Evolutionary conservation across 768 basidiomycete genomes (phyloP).

Genomic region (Candolleomyces efflorescens): DNA sequence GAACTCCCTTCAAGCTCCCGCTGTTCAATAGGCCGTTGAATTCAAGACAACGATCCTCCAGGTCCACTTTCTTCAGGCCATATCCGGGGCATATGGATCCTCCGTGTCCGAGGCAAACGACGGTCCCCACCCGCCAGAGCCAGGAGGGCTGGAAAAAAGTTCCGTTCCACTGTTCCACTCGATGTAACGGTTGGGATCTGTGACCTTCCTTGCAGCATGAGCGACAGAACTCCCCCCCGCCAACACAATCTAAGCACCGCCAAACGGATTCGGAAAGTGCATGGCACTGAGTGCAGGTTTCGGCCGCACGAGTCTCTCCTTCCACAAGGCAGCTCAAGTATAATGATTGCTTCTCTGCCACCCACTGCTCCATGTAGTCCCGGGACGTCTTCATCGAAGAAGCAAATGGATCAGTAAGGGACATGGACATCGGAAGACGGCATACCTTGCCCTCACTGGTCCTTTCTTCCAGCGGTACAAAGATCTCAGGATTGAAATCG

Average conservation of each 20-base stretch:
- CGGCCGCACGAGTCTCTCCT: not conserved
- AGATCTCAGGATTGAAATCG: too few species aligned
- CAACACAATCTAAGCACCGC: not conserved
- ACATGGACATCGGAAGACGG: too few species aligned
- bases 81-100: conserved; percentile 13
- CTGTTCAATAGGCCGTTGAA: not conserved
- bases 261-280: not conserved
- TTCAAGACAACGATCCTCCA: not conserved
- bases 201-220: not conserved
- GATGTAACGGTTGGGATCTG: conserved; percentile 11
- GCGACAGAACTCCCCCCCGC: not conserved
- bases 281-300: not conserved
- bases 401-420: too few species aligned
- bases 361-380: too few species aligned
- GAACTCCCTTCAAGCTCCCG: not conserved
- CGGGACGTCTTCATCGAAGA: too few species aligned
- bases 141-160: conserved; percentile 8
- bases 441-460: too few species aligned
- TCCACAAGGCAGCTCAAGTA: not conserved
- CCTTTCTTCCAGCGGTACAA: too few species aligned
- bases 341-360: too few species aligned
- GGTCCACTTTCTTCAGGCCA: not conserved
- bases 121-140: conserved; percentile 17
- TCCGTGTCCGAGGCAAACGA: conserved; percentile 18
- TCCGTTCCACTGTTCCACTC: conserved; percentile 18